A percentile compares a stretch with the other conserved stretches of the same genome.
Conservation (phyloP, 1,284 basidiomycete genomes). For the Leccinum griseonigrum region DNA sequence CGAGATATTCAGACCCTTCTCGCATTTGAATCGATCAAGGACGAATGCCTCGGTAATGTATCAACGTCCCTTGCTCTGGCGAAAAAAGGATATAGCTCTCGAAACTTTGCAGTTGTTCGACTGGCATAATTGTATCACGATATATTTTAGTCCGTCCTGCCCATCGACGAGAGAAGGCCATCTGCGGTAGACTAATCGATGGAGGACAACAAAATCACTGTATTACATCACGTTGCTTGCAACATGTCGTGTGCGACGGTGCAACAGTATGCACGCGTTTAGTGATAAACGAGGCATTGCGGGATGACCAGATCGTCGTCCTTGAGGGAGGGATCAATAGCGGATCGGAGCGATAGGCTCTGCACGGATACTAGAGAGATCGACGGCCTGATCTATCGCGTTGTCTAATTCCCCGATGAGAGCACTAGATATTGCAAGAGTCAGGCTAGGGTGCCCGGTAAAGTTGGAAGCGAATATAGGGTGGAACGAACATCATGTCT, state of each 20-base stretch:
- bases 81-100: neutral
- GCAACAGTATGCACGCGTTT: neutral
- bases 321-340: slow-evolving; percentile 42
- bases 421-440: slow-evolving; percentile 48
- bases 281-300: neutral
- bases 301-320: neutral
- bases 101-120: neutral
- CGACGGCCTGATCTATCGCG: slow-evolving; percentile 76
- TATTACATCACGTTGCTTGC: neutral
- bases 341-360: slow-evolving; percentile 84
- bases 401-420: slow-evolving; percentile 92
- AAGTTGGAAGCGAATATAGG: neutral
- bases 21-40: neutral
- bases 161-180: neutral
- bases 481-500: slow-evolving; percentile 83
- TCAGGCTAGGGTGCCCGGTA: neutral
- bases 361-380: slow-evolving; percentile 77
- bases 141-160: neutral
- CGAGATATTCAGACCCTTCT: neutral
- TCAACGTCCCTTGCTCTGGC: neutral
- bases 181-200: neutral
- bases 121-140: neutral
- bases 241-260: neutral
- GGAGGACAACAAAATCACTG: neutral
- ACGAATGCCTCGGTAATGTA: neutral